Conservation (phyloP, 352 stramenopile genomes). For the Peronospora farinosa region DNA sequence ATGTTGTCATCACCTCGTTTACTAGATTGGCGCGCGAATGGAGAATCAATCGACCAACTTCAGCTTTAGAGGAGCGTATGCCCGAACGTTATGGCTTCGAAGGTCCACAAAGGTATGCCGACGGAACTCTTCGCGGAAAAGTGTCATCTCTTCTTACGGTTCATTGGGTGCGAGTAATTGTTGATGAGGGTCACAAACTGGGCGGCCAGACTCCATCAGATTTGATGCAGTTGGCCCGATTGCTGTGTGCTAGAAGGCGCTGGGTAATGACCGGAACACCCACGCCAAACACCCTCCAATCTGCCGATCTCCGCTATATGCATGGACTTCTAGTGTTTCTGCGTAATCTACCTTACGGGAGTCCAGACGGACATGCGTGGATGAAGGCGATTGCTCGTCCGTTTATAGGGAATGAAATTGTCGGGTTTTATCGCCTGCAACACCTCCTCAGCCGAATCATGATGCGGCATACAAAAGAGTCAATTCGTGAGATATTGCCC, state of each 20-base stretch:
- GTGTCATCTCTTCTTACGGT: constrained; percentile 56
- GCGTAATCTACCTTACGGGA: constrained; percentile 81
- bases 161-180: constrained; percentile 88
- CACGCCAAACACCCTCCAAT: constrained; percentile 85
- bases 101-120: constrained; percentile 41
- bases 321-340: constrained; percentile 89
- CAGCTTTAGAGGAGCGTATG: constrained; percentile 50
- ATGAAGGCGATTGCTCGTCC: constrained; percentile 66
- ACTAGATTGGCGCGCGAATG: constrained; percentile 53
- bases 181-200: constrained; percentile 94
- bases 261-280: constrained; percentile 98
- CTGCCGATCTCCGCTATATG: constrained; percentile 83
- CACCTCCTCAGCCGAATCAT: constrained; percentile 88
- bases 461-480: constrained; percentile 92
- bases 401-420: constrained; percentile 54
- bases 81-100: constrained; percentile 72
- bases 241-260: constrained; percentile 76
- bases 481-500: constrained; percentile 65
- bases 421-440: constrained; percentile 68
- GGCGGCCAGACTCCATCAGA: constrained; percentile 55
- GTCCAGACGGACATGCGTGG: constrained; percentile 64
- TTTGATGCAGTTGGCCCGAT: constrained; percentile 76
- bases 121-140: constrained; percentile 46
- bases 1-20: constrained; percentile 76
- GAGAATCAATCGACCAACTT: constrained; percentile 53